A percentile compares a stretch with the other conserved stretches of the same genome.
Evolutionary conservation across 2,329 filamentous ascomycete species (phyloP).

Genomic region (Colletotrichum orbiculare): DNA sequence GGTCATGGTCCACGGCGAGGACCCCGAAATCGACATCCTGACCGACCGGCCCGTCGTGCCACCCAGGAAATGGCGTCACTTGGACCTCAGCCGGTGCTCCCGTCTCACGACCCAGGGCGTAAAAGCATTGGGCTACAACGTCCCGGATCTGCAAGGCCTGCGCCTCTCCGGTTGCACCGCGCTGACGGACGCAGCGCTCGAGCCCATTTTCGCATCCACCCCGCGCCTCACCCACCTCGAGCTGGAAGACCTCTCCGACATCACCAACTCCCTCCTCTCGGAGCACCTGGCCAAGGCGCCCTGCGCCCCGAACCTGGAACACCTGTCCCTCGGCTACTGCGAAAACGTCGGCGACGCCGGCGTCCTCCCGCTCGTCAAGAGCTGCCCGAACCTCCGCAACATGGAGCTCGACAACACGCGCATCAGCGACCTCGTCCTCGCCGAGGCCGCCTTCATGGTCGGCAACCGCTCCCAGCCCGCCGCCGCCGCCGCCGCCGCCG

Average conservation of each 20-base stretch:
- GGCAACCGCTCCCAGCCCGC: slow-evolving; percentile 65
- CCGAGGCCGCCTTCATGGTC: slow-evolving; percentile 86
- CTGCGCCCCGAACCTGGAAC: slow-evolving; percentile 76
- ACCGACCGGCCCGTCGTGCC: slow-evolving; percentile 81
- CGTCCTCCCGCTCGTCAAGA: slow-evolving; percentile 84
- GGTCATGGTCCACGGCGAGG: slow-evolving; percentile 78
- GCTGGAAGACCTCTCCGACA: slow-evolving; percentile 82
- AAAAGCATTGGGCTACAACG: slow-evolving; percentile 76
- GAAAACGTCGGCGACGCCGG: slow-evolving; percentile 85
- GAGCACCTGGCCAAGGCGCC: slow-evolving; percentile 81
- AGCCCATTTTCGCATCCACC: slow-evolving; percentile 77
- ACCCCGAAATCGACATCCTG: slow-evolving; percentile 84
- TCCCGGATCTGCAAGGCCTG: slow-evolving; percentile 84
- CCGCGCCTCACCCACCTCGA: slow-evolving; percentile 87
- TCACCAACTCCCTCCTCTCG: slow-evolving; percentile 80
- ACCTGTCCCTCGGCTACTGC: slow-evolving; percentile 91
- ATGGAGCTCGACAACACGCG: slow-evolving; percentile 94
- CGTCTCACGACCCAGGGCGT: slow-evolving; percentile 79
- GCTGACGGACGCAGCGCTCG: slow-evolving; percentile 79
- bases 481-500: slow-evolving; percentile 46
- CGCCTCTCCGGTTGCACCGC: slow-evolving; percentile 82
- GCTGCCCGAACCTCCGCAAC: slow-evolving; percentile 74
- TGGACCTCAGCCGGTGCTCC: slow-evolving; percentile 85
- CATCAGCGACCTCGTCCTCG: slow-evolving; percentile 85
- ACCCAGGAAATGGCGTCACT: slow-evolving; percentile 80